A percentile compares a stretch with the other conserved stretches of the same genome.
Conservation (phyloP, 768 basidiomycete genomes). For the Kwoniella botswanensis region DNA sequence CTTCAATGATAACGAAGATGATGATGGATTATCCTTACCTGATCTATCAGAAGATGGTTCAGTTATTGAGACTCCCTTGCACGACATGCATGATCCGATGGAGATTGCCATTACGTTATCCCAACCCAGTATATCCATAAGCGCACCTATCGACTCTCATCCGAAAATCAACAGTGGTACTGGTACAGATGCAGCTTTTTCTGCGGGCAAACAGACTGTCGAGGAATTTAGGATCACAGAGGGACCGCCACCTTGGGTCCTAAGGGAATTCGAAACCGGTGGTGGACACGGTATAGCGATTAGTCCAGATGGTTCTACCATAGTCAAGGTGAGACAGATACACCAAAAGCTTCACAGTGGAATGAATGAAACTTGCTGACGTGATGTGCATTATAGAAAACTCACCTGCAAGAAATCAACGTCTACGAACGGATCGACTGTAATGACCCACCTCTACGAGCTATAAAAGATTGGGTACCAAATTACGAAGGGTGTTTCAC, state of each 20-base stretch:
- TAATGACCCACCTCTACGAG: neutral
- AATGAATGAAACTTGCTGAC: too few relatives aligned
- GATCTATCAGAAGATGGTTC: neutral
- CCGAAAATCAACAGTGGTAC: too few relatives aligned
- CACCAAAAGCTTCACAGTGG: too few relatives aligned
- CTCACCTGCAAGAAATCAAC: neutral
- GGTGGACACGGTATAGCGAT: constrained; percentile 16
- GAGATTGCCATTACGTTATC: too few relatives aligned
- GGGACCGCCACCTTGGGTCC: neutral
- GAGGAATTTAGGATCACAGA: neutral
- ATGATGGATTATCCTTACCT: neutral
- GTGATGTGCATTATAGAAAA: neutral
- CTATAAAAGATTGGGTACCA: neutral
- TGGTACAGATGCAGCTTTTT: too few relatives aligned
- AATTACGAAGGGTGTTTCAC: constrained; percentile 6
- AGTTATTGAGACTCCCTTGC: too few relatives aligned
- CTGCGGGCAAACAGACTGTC: neutral
- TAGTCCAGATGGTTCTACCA: neutral
- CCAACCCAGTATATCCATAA: too few relatives aligned
- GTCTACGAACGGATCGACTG: constrained; percentile 4
- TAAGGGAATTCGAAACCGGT: constrained; percentile 1
- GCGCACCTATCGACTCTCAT: too few relatives aligned
- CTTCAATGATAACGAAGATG: neutral
- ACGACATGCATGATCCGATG: too few relatives aligned
- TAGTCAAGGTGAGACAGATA: constrained; percentile 13